Base-by-base conservation (phyloP, 805 yeast genomes). In the Citeromyces nyonsensis region DNA sequence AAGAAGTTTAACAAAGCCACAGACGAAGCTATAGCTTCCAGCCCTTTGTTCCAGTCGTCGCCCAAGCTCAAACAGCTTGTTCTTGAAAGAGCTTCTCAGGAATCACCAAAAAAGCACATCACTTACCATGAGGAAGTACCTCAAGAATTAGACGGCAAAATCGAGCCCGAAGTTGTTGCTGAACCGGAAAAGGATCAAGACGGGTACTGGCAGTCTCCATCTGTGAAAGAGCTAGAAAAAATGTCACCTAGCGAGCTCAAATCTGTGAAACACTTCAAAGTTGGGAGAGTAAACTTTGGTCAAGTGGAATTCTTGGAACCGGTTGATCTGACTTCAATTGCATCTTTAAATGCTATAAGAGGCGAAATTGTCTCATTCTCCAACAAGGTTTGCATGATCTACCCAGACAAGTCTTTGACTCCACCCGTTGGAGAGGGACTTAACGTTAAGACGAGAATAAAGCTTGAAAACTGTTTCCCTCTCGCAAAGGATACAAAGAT, bases 161-260 rank as follows among this genome's bases (percentile, higher is more conserved):
- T 15, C n/a, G 29, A 27, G 18, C 11, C 15, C 13, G n/a, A 27
- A 7, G 29, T 27, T 10, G 29, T 15, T 15, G 15, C 26, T 28
- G 38, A 29, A 11, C 29, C 30, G 11, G 35, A 27, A 5, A 28
- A 26, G 4, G 25, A 77, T 33, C 74, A 73, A 10, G 69, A 79
- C 31, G 95, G 86, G 5, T 91, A 86, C 55, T 91, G 91, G 82
- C 77, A 75, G 34, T 69, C 81, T 5, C 98, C 98, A 11, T 61
- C 84, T 3, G 46, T 77, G 26, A 67, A 73, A 4, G 73, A 73
- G 31, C 57, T 91, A 33, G 63, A 67, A 35, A 53, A 61, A 11
- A 61, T 69, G 64, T 51, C 83, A 0, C 59, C 81, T 26, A 54
- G 71, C 7, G 77, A 83, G 38, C 63, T 84, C 32, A 71, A 78